A percentile compares a stretch with the other conserved stretches of the same genome.
These are phyloP conservation scores for Cladosporium sp. DNA, from an alignment of 2,329 filamentous ascomycete species.

Conservation along the genomic window DNA sequence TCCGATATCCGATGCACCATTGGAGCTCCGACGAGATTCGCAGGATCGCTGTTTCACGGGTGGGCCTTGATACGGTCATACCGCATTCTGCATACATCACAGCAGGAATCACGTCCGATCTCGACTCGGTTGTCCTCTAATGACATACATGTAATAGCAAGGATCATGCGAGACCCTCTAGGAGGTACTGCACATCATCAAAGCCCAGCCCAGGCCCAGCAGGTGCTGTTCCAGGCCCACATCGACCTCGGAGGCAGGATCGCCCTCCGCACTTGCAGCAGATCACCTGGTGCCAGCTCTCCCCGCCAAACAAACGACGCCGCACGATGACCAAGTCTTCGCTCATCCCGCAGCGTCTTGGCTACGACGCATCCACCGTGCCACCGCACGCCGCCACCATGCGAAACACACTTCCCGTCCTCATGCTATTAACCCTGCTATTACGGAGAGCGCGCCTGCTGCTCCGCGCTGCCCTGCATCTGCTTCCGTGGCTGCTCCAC, in stretches of 20 bases:
- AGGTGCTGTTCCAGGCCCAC: not conserved
- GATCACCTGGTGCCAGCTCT: no score
- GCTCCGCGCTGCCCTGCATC: conserved; percentile 28
- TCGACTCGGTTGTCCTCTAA: no score
- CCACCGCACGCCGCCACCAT: not conserved
- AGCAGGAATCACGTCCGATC: no score
- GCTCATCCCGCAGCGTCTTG: not conserved
- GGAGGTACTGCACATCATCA: no score
- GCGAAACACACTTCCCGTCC: not conserved
- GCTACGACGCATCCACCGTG: not conserved
- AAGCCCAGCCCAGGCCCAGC: not conserved
- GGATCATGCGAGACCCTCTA: no score
- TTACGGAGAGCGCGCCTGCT: conserved; percentile 26
- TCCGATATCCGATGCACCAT: no score
- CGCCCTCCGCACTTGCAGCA: not conserved
- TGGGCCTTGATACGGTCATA: no score
- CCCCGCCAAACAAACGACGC: no score
- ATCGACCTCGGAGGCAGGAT: not conserved
- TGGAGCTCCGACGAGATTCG: no score
- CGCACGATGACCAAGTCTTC: not conserved
- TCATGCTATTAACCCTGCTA: not conserved
- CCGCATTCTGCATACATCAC: no score
- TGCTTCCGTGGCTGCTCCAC: conserved; percentile 50
- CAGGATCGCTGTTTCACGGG: no score
- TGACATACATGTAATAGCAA: no score